phyloP scores from a whole-genome alignment of 768 basidiomycete species.

The Amanita polypyramis region DNA sequence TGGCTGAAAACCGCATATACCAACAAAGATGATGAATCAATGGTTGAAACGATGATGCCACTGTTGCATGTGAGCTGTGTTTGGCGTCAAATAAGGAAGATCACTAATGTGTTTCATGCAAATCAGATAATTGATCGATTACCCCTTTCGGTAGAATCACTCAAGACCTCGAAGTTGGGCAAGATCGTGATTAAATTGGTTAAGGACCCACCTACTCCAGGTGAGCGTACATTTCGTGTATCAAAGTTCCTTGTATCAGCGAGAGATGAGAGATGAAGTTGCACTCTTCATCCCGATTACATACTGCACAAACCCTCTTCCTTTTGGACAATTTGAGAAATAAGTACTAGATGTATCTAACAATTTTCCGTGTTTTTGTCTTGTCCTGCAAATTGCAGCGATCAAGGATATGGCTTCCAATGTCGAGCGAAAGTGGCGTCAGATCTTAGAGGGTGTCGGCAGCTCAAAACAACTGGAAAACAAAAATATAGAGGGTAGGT shows the following conservation, averaged over 20 bases:
- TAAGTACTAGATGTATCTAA: constrained; percentile 60
- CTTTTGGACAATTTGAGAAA: constrained; percentile 23
- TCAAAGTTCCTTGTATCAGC: constrained; percentile 1
- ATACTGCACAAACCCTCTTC: constrained; percentile 9
- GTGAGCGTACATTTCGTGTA: constrained; percentile 45
- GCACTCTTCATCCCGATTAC: constrained; percentile 11
- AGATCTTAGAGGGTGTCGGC: constrained; percentile 29
- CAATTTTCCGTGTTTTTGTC: constrained; percentile 32
- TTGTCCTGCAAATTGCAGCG: constrained; percentile 45
- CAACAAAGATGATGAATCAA: constrained; percentile 37
- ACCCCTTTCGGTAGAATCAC: constrained; percentile 58
- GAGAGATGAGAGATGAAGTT: background rate
- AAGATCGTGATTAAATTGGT: constrained; percentile 69
- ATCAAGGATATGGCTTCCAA: constrained; percentile 91
- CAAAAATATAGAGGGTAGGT: constrained; percentile 61
- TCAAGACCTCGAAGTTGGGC: constrained; percentile 67
- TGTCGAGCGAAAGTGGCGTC: constrained; percentile 77
- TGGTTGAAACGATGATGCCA: constrained; percentile 77
- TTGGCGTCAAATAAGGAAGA: background rate
- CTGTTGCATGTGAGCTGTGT: constrained; percentile 66
- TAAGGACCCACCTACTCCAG: constrained; percentile 66
- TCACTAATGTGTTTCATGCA: constrained; percentile 5
- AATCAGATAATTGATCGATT: constrained; percentile 74
- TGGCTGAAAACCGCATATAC: constrained; percentile 70
- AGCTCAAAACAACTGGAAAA: constrained; percentile 30